Conservation (phyloP, 1,284 basidiomycete genomes). For the Cryptococcus sp. region DNA sequence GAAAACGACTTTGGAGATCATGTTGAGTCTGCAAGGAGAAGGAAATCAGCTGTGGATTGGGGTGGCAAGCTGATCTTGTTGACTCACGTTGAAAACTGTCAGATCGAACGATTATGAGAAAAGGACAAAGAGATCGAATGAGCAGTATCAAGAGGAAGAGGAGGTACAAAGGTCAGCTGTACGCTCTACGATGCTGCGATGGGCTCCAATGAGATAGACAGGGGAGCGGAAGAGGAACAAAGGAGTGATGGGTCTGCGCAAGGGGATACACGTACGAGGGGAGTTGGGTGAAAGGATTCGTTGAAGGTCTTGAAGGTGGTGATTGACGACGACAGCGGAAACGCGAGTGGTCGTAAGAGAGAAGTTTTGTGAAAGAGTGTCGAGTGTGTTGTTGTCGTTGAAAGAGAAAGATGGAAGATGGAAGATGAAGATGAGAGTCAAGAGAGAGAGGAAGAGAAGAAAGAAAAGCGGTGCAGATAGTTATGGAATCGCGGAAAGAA, state of each 20-base stretch:
- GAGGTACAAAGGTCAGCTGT: not conserved
- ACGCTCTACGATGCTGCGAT: not conserved
- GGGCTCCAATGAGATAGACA: not conserved
- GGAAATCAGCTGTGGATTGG: not conserved
- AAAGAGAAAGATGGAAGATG: not conserved
- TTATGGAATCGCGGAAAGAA: too few relatives aligned
- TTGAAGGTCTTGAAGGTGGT: not conserved
- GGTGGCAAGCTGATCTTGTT: not conserved
- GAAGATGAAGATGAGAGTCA: not conserved
- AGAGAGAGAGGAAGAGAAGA: not conserved
- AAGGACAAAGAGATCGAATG: not conserved
- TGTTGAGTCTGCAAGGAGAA: constrained; percentile 7
- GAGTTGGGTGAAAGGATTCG: not conserved
- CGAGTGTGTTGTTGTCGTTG: not conserved
- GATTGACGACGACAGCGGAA: not conserved
- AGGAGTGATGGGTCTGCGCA: not conserved
- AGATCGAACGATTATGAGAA: not conserved
- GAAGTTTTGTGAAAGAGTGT: not conserved
- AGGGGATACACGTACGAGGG: not conserved
- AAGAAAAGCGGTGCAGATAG: not conserved
- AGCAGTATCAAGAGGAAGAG: not conserved
- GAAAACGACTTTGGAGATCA: constrained; percentile 28
- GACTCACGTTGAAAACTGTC: too few relatives aligned
- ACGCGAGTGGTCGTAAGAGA: not conserved
- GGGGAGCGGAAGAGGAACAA: not conserved